Conservation (phyloP, 1,139 yeast species). For the Magnusiomyces tetraspermus region DNA sequence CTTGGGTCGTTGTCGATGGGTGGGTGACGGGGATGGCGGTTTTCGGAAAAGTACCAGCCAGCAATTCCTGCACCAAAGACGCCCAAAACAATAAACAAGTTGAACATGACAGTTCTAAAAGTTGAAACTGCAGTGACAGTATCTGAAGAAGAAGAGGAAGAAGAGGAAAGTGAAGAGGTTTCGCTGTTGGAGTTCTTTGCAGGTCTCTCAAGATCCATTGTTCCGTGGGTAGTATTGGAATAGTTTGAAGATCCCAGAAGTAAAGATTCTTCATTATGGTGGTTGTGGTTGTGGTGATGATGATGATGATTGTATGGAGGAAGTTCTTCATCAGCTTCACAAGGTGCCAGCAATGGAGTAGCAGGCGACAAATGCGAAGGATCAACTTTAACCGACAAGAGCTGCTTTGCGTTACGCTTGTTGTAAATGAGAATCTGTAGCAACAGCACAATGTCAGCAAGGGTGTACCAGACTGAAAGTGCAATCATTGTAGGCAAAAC, state of each 20-base stretch:
- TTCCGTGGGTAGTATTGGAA: background rate
- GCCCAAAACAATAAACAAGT: constrained; percentile 53
- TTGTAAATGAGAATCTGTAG: constrained; percentile 73
- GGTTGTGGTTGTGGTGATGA: background rate
- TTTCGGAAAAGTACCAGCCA: constrained; percentile 68
- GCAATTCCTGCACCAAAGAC: constrained; percentile 69
- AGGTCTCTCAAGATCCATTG: background rate
- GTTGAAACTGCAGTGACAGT: background rate
- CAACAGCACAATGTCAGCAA: constrained; percentile 76
- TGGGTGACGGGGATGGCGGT: constrained; percentile 17
- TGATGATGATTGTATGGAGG: background rate
- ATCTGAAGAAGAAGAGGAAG: background rate
- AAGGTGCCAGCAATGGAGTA: constrained; percentile 68
- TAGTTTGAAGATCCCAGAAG: background rate
- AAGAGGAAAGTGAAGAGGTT: too few relatives aligned
- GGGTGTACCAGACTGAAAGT: constrained; percentile 80
- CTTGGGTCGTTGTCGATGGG: constrained; percentile 17
- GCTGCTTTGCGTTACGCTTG: constrained; percentile 36
- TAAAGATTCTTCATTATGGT: background rate
- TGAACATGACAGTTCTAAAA: constrained; percentile 34
- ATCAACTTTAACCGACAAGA: constrained; percentile 45
- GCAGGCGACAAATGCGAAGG: constrained; percentile 83
- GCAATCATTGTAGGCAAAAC: constrained; percentile 83
- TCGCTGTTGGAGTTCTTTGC: background rate
- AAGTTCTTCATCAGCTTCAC: constrained; percentile 37